Evolutionary conservation across 2,329 filamentous ascomycete genomes (phyloP).

Genomic region (Exserohilum turcica): DNA sequence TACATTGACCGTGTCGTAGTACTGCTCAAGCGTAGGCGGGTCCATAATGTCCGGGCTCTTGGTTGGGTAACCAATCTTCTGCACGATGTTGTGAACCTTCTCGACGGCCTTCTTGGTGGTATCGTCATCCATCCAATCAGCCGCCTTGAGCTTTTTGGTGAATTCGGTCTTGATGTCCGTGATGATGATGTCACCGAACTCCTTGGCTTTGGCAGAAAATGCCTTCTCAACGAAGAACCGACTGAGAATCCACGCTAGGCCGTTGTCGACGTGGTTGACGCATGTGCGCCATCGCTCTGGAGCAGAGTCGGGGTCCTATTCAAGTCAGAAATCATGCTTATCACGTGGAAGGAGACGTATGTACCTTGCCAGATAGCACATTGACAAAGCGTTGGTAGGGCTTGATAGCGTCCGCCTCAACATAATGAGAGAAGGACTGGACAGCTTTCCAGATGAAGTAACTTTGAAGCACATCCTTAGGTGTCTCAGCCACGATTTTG

Average conservation of each 20-base stretch:
- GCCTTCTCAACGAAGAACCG: conserved; percentile 72
- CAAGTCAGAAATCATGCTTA: conserved; percentile 19
- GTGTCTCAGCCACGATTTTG: conserved; percentile 59
- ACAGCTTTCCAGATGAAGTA: conserved; percentile 70
- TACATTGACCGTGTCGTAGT: conserved; percentile 62
- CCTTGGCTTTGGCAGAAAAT: conserved; percentile 69
- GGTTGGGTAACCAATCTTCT: conserved; percentile 71
- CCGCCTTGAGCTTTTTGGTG: conserved; percentile 62
- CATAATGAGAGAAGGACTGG: conserved; percentile 56
- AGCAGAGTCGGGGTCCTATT: conserved; percentile 61
- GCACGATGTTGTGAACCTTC: conserved; percentile 69
- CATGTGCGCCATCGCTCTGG: conserved; percentile 72
- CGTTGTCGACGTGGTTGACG: conserved; percentile 61
- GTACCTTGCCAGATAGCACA: conserved; percentile 60
- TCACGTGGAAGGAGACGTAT: not conserved
- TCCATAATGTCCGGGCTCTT: conserved; percentile 66
- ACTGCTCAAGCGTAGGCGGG: conserved; percentile 59
- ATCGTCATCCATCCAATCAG: conserved; percentile 68
- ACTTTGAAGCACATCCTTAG: conserved; percentile 62
- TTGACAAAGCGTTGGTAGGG: conserved; percentile 66
- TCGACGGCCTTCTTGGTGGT: conserved; percentile 64
- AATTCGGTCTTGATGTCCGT: conserved; percentile 72
- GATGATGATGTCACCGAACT: conserved; percentile 71
- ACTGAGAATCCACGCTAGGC: conserved; percentile 70
- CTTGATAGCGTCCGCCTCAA: conserved; percentile 65